phyloP scores from a whole-genome alignment of 2,329 filamentous ascomycete species.

The Phymatotrichopsis omnivora region DNA sequence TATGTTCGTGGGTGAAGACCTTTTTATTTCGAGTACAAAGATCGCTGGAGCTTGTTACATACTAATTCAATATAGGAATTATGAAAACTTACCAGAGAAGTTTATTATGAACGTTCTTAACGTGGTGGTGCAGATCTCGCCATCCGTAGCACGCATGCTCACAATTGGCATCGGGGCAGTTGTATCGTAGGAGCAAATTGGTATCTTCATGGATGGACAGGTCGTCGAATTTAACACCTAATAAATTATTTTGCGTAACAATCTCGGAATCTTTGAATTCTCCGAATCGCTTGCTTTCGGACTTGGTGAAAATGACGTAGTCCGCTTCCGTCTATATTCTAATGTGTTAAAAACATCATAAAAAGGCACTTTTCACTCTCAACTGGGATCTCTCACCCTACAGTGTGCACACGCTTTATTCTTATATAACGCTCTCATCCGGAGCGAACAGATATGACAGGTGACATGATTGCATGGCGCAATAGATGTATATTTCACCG shows the following conservation, averaged over 20 bases:
- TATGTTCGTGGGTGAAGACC: slow-evolving; percentile 96
- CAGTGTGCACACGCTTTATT: slow-evolving; percentile 96
- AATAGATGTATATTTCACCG: slow-evolving; percentile 75
- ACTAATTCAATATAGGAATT: not conserved
- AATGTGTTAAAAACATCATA: slow-evolving; percentile 19
- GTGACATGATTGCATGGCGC: slow-evolving; percentile 93
- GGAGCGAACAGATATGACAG: slow-evolving; percentile 88
- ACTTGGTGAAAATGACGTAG: slow-evolving; percentile 87
- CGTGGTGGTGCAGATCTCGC: slow-evolving; percentile 71
- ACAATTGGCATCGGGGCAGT: slow-evolving; percentile 77
- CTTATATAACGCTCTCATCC: slow-evolving; percentile 90
- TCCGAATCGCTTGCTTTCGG: slow-evolving; percentile 68
- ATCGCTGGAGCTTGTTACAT: slow-evolving; percentile 45
- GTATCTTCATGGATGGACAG: slow-evolving; percentile 87
- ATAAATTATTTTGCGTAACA: slow-evolving; percentile 66
- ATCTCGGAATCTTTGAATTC: slow-evolving; percentile 69
- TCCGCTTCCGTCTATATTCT: slow-evolving; percentile 32
- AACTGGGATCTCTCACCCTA: slow-evolving; percentile 48
- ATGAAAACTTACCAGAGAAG: slow-evolving; percentile 51
- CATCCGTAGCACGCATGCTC: slow-evolving; percentile 76
- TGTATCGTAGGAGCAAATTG: slow-evolving; percentile 77
- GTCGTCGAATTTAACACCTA: slow-evolving; percentile 85
- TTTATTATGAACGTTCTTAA: slow-evolving; percentile 69
- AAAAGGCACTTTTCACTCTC: not conserved
- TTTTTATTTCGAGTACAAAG: slow-evolving; percentile 91